Percentiles rank a stretch among this genome's conserved stretches.
Evolutionary conservation across 2,329 filamentous ascomycete genomes (phyloP).

Genomic region (Fusarium sp.): DNA sequence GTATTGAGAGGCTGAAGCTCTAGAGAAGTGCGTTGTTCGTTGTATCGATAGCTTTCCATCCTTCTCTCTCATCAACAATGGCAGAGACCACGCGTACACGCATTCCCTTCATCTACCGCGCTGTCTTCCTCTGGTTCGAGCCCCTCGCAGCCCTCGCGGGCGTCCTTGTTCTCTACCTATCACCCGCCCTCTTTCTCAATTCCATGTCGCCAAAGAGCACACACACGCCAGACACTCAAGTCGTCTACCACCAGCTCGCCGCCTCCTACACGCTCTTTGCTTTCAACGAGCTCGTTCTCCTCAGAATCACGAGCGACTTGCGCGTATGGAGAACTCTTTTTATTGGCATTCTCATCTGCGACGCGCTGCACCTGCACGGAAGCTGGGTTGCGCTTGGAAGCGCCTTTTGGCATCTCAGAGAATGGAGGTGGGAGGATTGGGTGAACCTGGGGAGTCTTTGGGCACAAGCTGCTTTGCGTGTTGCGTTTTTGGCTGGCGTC

Average conservation of each 20-base stretch:
- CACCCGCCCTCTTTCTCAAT: constrained; percentile 16
- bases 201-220: constrained; percentile 17
- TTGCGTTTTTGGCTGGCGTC: constrained; percentile 27
- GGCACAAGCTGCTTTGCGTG: constrained; percentile 23
- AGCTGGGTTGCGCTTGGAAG: constrained; percentile 24
- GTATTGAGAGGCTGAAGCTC: no score
- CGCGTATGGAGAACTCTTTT: constrained; percentile 19
- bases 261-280: constrained; percentile 32
- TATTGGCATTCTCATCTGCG: constrained; percentile 24
- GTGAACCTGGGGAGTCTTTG: constrained; percentile 30
- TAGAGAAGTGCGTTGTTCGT: no score
- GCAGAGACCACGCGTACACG: background rate
- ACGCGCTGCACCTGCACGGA: constrained; percentile 24
- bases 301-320: constrained; percentile 21
- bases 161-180: constrained; percentile 6
- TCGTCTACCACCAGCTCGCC: constrained; percentile 33
- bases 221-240: constrained; percentile 30
- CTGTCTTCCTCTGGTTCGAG: constrained; percentile 30
- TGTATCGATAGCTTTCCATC: no score
- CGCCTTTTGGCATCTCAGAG: constrained; percentile 18
- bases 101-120: constrained; percentile 24
- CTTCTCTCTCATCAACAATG: constrained; percentile 9
- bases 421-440: constrained; percentile 36
- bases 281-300: constrained; percentile 28
- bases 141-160: constrained; percentile 17